Conservation (phyloP, 805 yeast genomes). For the Candida oleophila region DNA sequence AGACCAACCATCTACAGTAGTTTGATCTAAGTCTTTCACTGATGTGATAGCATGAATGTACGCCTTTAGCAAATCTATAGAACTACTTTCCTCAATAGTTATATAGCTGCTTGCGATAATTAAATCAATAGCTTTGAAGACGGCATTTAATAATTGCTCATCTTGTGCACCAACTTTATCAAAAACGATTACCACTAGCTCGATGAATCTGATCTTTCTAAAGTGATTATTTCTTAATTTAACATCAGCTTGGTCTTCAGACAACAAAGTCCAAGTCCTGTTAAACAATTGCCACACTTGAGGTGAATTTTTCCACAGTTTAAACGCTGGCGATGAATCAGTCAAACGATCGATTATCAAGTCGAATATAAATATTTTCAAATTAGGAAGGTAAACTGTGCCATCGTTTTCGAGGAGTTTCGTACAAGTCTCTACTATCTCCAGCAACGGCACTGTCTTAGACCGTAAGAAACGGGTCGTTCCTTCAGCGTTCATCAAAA, state of each 20-base stretch:
- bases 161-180: conserved; percentile 3
- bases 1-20: conserved; percentile 21
- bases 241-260: conserved; percentile 16
- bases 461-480: conserved; percentile 59
- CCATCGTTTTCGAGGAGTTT: conserved; percentile 30
- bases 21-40: not conserved
- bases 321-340: conserved; percentile 39
- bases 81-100: conserved; percentile 30
- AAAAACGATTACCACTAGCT: conserved; percentile 13
- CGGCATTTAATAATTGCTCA: conserved; percentile 12
- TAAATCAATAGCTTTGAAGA: conserved; percentile 18
- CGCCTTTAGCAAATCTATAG: conserved; percentile 24
- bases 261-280: conserved; percentile 34
- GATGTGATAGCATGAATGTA: conserved; percentile 12
- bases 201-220: conserved; percentile 29
- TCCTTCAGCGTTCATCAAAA: conserved; percentile 36
- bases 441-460: conserved; percentile 42
- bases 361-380: conserved; percentile 54
- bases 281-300: conserved; percentile 53
- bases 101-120: conserved; percentile 25
- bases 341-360: conserved; percentile 60
- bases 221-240: conserved; percentile 39
- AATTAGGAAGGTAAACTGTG: conserved; percentile 53
- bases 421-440: conserved; percentile 37
- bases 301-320: conserved; percentile 40